A percentile compares a stretch with the other conserved stretches of the same genome.
Evolutionary conservation across 2,329 filamentous ascomycete genomes (phyloP).

Genomic region (Aspergillus latus): DNA sequence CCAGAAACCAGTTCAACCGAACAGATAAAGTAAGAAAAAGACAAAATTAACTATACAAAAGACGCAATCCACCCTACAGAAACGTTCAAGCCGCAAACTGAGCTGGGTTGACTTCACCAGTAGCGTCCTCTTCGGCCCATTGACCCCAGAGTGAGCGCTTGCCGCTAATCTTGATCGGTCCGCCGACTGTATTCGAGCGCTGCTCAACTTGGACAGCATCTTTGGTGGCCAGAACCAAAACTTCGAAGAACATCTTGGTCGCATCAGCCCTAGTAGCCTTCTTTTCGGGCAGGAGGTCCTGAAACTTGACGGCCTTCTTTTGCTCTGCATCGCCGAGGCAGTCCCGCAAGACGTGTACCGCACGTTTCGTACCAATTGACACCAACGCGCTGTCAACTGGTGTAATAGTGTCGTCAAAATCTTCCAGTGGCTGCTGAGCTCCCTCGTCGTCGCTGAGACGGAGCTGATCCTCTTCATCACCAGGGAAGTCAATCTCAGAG

Average conservation of each 20-base stretch:
- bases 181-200: slow-evolving; percentile 68
- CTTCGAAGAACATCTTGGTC: slow-evolving; percentile 99
- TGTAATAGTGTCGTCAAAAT: slow-evolving; percentile 79
- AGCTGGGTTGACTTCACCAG: slow-evolving; percentile 44
- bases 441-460: slow-evolving; percentile 51
- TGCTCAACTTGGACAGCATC: slow-evolving; percentile 98
- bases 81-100: slow-evolving; percentile 25
- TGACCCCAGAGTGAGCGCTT: slow-evolving; percentile 96
- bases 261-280: slow-evolving; percentile 83
- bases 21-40: neutral
- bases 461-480: slow-evolving; percentile 52
- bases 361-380: slow-evolving; percentile 88
- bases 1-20: slow-evolving; percentile 5
- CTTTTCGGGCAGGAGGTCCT: slow-evolving; percentile 81
- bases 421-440: slow-evolving; percentile 52
- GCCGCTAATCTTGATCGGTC: slow-evolving; percentile 76
- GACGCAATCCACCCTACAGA: neutral
- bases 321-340: slow-evolving; percentile 76
- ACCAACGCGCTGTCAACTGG: slow-evolving; percentile 82
- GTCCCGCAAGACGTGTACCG: slow-evolving; percentile 89
- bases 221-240: slow-evolving; percentile 92
- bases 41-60: slow-evolving; percentile 17
- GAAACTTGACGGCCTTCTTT: slow-evolving; percentile 81
- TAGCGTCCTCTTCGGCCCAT: slow-evolving; percentile 75
- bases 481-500: slow-evolving; percentile 66